A percentile compares a stretch with the other conserved stretches of the same genome.
phyloP scores from a whole-genome alignment of 352 stramenopile species.

The Phytophthora citricola region DNA sequence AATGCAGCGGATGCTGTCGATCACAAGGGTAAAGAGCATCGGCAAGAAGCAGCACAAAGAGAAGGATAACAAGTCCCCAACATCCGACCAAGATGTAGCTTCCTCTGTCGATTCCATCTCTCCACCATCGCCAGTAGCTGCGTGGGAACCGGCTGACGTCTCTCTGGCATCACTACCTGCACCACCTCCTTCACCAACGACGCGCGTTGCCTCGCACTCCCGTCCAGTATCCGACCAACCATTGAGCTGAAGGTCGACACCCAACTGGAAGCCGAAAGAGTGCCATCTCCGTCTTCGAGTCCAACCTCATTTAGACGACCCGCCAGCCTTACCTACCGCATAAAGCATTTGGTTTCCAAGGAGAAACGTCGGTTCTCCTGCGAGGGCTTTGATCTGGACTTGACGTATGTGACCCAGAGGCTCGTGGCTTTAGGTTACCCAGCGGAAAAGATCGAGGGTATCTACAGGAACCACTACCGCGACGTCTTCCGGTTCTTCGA shows the following conservation, averaged over 20 bases:
- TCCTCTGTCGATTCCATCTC: slow-evolving; percentile 12
- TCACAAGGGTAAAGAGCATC: slow-evolving; percentile 24
- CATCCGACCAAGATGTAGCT: slow-evolving; percentile 10
- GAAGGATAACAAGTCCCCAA: slow-evolving; percentile 17
- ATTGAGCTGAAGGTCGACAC: slow-evolving; percentile 30
- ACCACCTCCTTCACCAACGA: slow-evolving; percentile 22
- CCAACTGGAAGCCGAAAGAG: slow-evolving; percentile 22
- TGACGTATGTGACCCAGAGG: slow-evolving; percentile 90
- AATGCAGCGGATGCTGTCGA: slow-evolving; percentile 39
- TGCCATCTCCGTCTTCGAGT: slow-evolving; percentile 28
- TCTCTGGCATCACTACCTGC: slow-evolving; percentile 5
- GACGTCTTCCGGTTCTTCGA: slow-evolving; percentile 93
- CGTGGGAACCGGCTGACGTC: slow-evolving; percentile 18
- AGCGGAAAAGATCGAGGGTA: slow-evolving; percentile 83
- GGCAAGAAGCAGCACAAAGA: slow-evolving; percentile 23
- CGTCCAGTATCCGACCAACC: slow-evolving; percentile 18
- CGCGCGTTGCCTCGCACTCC: slow-evolving; percentile 9
- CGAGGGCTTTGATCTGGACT: slow-evolving; percentile 92
- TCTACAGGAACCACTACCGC: slow-evolving; percentile 92
- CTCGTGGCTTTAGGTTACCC: slow-evolving; percentile 93
- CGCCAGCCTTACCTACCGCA: slow-evolving; percentile 47
- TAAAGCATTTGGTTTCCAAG: slow-evolving; percentile 91
- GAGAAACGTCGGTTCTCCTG: slow-evolving; percentile 89
- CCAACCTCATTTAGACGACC: slow-evolving; percentile 27
- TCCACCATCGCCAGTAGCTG: slow-evolving; percentile 19